Evolutionary conservation across 2,329 filamentous ascomycete genomes (phyloP), one percentile per base, ranked within the genome.

Genomic region (Colletotrichum liriopes): DNA sequence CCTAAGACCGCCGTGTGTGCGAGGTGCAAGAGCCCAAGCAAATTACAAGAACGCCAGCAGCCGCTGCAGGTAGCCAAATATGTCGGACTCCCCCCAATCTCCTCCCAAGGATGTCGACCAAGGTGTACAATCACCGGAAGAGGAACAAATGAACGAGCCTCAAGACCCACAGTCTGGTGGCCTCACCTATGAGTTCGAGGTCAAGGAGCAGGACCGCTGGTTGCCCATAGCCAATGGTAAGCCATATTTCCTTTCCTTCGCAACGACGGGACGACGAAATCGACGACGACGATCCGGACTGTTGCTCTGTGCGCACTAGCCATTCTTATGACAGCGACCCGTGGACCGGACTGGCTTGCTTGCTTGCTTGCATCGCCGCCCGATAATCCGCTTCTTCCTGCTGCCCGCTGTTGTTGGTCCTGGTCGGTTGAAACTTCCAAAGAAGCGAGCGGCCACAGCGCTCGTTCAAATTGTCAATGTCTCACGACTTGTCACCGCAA

Each of bases 141-240:
- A 97, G 88, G 94, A 96, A 88, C 93, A 93, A 90, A 97, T 97
- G 94, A 95, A 97, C 87, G 93, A 95, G 84, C 87, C 89, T 86
- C 90, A 92, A 84, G 92, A 94, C 86, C 89, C 91, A 91, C 93
- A 94, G 87, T 88, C 89, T 83, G 89, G 89, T 84, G 92, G 90
- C 83, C 89, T 93, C 85, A 91, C 87, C 84, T 94, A 94, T 82
- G 96, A 98, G 87, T 98, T 98, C 83, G 96, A 98, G 86, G 96
- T 98, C 85, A 98, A 98, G 89, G 96, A 99, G 86, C 96, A 99
- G 86, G 96, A 99, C 86, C 90, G 96, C 89, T 99, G 96, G 96
- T 91, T 99, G 83, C 96, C 96, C 83, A 99, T 99, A 90, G 96
- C 96, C 87, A 99, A 99, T 95, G 96, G 96, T 99, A 90, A 90